phyloP scores from a whole-genome alignment of 75 land plant genomes.

The Selaginella moellendorffii region DNA sequence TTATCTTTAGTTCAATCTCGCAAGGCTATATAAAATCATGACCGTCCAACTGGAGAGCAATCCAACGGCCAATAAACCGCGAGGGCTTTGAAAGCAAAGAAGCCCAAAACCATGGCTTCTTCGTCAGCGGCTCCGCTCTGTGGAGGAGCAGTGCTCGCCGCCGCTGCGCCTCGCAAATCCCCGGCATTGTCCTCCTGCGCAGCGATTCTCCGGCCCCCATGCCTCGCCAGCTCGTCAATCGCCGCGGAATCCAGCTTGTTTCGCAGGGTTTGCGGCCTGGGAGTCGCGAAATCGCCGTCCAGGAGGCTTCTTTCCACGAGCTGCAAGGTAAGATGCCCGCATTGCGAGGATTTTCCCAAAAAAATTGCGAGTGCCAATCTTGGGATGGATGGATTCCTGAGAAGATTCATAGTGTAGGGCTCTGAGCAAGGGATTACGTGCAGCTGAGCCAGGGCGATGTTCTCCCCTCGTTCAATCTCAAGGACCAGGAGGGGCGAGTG shows the following conservation, averaged over 20 bases:
- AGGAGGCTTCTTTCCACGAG: not conserved
- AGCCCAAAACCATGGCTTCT: not conserved
- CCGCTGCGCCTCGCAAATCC: not conserved
- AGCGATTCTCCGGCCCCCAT: not conserved
- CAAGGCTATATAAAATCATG: too few species aligned
- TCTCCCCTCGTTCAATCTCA: slow-evolving; percentile 63
- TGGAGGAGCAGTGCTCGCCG: not conserved
- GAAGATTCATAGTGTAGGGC: not conserved
- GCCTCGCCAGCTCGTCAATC: not conserved
- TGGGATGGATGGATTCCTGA: too few species aligned
- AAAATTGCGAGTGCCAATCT: not conserved
- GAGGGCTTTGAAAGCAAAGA: too few species aligned
- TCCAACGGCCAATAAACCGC: too few species aligned
- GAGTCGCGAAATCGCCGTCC: not conserved
- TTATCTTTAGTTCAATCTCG: too few species aligned
- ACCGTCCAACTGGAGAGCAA: too few species aligned
- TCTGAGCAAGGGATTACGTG: slow-evolving; percentile 6
- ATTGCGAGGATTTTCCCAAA: not conserved
- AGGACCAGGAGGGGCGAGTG: slow-evolving; percentile 74
- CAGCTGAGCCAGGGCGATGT: slow-evolving; percentile 57
- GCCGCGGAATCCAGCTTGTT: not conserved
- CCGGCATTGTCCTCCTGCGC: not conserved
- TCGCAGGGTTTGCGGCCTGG: not conserved
- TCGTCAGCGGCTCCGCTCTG: not conserved
- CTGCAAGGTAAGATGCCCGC: not conserved